Evolutionary conservation across 2,329 filamentous ascomycete species (phyloP), one percentile per base, ranked within the genome.

Genomic region (Penicillium janthinellum): DNA sequence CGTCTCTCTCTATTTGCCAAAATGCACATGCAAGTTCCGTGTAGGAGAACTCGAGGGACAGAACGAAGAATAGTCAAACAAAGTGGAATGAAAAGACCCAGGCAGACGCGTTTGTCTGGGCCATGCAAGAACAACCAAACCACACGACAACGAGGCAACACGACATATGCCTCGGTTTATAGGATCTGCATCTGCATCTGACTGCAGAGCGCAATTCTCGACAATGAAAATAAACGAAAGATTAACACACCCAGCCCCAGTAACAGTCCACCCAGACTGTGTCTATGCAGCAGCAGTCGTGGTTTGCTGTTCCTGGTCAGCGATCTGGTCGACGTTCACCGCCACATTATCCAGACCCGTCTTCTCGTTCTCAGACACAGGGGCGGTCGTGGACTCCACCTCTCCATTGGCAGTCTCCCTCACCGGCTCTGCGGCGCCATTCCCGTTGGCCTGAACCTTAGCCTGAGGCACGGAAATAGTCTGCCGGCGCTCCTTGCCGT

Each of bases 401-500:
- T 45, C 58, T 15, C 42, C 54, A 34, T 54, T 54, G 8, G 31
- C 34, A 14, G 34, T 31, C 51, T 54, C 47, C 47, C 42, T 56
- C 2, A 31, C 51, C 5, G 49, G 34, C 25, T 47, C 56, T 6
- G 42, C 45, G 1, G 53, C n/a, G 10, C 41, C 51, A 17, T 56
- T 42, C n/a, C 49, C 20, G 25, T 39, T 22, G 39, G 28, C 12
- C 42, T 45, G 20, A 14, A 25, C 11, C 11, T 61, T 57, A 1
- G 7, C 22, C 35, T 39, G 35, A 6, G 64, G 57, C 14, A 75
- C 69, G 4, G 72, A 69, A 35, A 77, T 61, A 6, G 34, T 68
- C 6, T 57, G 47, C 20, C 70, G 66, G 41, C 75, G 67, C 12
- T 68, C 67, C 60, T 74, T 71, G 39, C 75, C 75, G 39, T 73